Evolutionary conservation across 768 basidiomycete genomes (phyloP), one percentile per base, ranked within the genome.

Genomic region (Terana coerulea): DNA sequence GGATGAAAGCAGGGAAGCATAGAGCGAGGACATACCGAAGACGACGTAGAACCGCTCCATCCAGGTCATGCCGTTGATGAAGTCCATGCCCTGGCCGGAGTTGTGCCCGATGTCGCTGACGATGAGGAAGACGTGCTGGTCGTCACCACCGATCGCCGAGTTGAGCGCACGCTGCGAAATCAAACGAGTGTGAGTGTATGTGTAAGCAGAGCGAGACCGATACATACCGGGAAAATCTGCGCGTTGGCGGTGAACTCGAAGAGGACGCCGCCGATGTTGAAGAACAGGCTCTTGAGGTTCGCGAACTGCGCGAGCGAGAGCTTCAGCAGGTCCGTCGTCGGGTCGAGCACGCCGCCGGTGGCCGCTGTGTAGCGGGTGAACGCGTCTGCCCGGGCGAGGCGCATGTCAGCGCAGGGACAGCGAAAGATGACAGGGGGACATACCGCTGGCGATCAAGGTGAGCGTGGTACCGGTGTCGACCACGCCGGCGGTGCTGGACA

Each of bases 201-300:
- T 10, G n/a, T 10, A 35, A n/a, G 33, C 11, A n/a, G n/a, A n/a
- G n/a, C n/a, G n/a, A n/a, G n/a, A n/a, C n/a, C n/a, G n/a, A 10
- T 25, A 25, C 10, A 45, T 25, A 26, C 15, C 21, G 6, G 43
- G 19, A 19, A 87, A 55, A 83, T 79, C 72, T 88, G 85, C 3
- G 81, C 84, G 58, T 85, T 82, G 14, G 79, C 62, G 2, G 78
- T 81, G 49, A 87, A 57, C 63, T 79, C 78, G 58, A 74, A 83
- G 8, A 73, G 75, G 14, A 66, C 67, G 76, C 80, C 53, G 37
- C 41, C 53, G 39, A 67, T 64, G 36, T 52, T 60, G 60, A 70
- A 69, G 65, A 62, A 61, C 48, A 72, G 57, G 54, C 58, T 61
- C 57, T 66, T 49, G 22, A 72, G 67, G 33, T 59, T 67, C 41